These are phyloP conservation scores for Amanita brunnescens DNA, from an alignment of 768 basidiomycete genomes.

Conservation along the genomic window DNA sequence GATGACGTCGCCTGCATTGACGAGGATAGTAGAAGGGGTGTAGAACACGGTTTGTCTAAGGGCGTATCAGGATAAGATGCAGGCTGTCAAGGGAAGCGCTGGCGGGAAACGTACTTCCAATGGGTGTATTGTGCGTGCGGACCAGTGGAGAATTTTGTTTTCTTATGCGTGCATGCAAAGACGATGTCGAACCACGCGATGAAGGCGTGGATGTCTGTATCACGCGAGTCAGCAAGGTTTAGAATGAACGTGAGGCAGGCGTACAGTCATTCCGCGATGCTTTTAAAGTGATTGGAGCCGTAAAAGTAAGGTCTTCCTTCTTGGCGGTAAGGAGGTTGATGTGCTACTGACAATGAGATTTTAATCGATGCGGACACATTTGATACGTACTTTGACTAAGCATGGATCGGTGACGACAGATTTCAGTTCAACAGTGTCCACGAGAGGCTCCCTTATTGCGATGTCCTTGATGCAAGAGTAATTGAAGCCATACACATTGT, in stretches of 20 bases:
- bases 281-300: constrained; percentile 65
- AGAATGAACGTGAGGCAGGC: constrained; percentile 19
- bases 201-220: constrained; percentile 89
- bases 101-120: constrained; percentile 68
- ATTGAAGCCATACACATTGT: constrained; percentile 99
- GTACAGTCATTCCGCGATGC: constrained; percentile 89
- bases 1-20: constrained; percentile 65
- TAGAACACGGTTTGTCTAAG: constrained; percentile 98
- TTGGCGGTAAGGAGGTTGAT: constrained; percentile 86
- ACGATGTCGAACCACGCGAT: constrained; percentile 98
- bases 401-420: constrained; percentile 91
- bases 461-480: constrained; percentile 99
- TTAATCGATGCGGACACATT: neutral
- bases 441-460: constrained; percentile 90
- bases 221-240: constrained; percentile 1
- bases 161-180: constrained; percentile 94
- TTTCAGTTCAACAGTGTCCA: constrained; percentile 98
- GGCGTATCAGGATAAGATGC: neutral
- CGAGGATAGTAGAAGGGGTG: constrained; percentile 68
- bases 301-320: constrained; percentile 92
- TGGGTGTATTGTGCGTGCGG: constrained; percentile 96
- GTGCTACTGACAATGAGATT: constrained; percentile 37
- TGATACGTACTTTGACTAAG: constrained; percentile 61
- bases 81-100: neutral
- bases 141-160: constrained; percentile 92